Base-by-base conservation (phyloP, 1,284 basidiomycete species). In the Mycena sp. region DNA sequence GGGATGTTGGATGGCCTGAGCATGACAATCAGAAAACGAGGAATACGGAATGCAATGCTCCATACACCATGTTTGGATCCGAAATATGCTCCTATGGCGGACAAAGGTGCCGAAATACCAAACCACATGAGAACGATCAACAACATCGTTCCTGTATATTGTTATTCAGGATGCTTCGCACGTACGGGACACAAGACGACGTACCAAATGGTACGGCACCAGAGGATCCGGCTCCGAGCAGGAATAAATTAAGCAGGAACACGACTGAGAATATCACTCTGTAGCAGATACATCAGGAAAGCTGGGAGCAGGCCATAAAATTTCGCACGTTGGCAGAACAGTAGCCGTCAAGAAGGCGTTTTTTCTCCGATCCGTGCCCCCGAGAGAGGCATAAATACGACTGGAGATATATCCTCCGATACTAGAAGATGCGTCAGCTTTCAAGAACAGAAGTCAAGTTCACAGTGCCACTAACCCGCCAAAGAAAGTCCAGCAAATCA, bases 401-500 rank as follows among this genome's bases (percentile, higher is more conserved):
- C 91, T 91, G 0, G 95, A 96, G 61, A 95, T 82, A 77, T 98
- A 99, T 32, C 97, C 97, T 17, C 94, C 90, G 56, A 99, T 83
- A 53, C 93, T 93, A 67, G 59, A 35, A 35, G 28, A 48, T 41
- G 41, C 7, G 28, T 52, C 7, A 28, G 49, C 32, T 9, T 59
- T 19, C 52, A 35, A 53, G 38, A 56, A 32, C 37, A 40, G 49
- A 60, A 28, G 54, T 45, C 25, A 26, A 40, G n/a, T n/a, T n/a
- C n/a, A n/a, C 6, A 35, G 17, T 16, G 38, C 29, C 19, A 72
- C 85, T 70, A 71, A 87, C 91, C 86, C 81, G 76, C 95, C 95
- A 72, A 99, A 99, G 67, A 98, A 83, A 0, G 95, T 94, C 95
- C 95, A 99, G 73, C 90, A 94, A 23, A 99, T 88, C 80, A 99